Percentiles rank a stretch among this genome's conserved stretches.
Evolutionary conservation across 495 filamentous ascomycete genomes (phyloP).

Genomic region (Diplogelasinospora grovesii): DNA sequence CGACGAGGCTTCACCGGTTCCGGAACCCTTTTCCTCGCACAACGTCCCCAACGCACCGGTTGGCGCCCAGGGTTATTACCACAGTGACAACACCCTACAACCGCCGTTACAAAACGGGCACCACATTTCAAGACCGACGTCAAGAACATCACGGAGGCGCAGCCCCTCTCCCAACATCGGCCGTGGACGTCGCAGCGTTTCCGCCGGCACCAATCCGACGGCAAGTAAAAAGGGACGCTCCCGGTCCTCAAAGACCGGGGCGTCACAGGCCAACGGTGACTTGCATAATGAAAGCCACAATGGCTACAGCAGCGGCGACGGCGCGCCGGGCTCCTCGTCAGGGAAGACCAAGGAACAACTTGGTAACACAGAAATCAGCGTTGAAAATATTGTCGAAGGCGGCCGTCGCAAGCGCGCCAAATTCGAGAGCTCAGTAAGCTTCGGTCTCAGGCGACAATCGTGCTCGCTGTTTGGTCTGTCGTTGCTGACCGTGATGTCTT

Average conservation of each 20-base stretch:
- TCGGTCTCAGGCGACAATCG: background rate
- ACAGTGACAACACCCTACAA: constrained; percentile 37
- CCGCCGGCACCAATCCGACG: constrained; percentile 48
- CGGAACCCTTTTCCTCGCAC: constrained; percentile 26
- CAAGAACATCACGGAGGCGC: constrained; percentile 62
- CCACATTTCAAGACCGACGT: constrained; percentile 57
- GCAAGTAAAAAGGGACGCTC: constrained; percentile 56
- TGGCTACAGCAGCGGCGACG: constrained; percentile 77
- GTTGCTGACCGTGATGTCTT: constrained; percentile 14
- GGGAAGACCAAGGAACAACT: constrained; percentile 72
- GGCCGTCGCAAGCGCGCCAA: constrained; percentile 92
- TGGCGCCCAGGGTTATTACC: constrained; percentile 19
- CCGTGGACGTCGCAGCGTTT: constrained; percentile 71
- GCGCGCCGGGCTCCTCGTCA: constrained; percentile 64
- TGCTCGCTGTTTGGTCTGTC: background rate
- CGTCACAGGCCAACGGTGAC: constrained; percentile 58
- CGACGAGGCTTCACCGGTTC: constrained; percentile 52
- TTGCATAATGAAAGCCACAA: constrained; percentile 55
- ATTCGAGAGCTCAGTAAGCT: constrained; percentile 91
- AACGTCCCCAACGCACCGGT: constrained; percentile 31
- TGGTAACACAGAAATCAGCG: constrained; percentile 91
- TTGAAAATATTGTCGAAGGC: constrained; percentile 96
- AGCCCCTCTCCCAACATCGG: constrained; percentile 75
- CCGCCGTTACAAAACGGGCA: constrained; percentile 47
- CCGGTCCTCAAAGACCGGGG: constrained; percentile 61